Percentiles rank a stretch among this genome's conserved stretches.
These are phyloP conservation scores for Vachellia pachyceras DNA, from an alignment of 306 rosid species.

Conservation along the genomic window DNA sequence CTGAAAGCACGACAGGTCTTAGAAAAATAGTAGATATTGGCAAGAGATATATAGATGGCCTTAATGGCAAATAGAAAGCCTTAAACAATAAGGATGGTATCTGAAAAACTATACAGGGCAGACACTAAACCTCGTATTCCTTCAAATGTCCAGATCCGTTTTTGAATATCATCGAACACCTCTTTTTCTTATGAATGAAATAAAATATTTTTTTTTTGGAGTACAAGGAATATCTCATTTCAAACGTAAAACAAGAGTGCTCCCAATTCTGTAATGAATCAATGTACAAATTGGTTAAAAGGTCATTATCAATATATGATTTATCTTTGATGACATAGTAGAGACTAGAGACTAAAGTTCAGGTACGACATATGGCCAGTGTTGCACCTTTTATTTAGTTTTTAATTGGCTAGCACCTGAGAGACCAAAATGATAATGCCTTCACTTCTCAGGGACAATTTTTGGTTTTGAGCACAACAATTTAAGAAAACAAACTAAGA, in stretches of 20 bases:
- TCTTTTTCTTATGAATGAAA: no score
- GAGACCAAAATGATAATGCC: background rate
- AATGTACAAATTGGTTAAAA: no score
- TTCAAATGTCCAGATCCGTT: background rate
- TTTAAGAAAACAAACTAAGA: background rate
- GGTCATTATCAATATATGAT: no score
- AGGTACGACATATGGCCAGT: background rate
- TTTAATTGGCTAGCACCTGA: background rate
- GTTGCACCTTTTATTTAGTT: background rate
- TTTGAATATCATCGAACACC: no score
- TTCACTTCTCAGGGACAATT: background rate
- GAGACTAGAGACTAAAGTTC: background rate
- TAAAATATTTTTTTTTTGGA: no score
- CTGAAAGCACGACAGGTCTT: conserved; percentile 1
- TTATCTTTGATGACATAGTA: no score
- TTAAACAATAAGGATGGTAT: conserved; percentile 9
- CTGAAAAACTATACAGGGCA: background rate
- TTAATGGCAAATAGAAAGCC: conserved; percentile 6
- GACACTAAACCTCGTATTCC: background rate
- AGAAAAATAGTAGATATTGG: background rate
- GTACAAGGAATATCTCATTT: no score
- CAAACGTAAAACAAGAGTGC: no score
- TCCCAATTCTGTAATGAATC: no score
- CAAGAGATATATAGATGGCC: conserved; percentile 3
- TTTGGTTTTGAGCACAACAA: background rate